phyloP scores from a whole-genome alignment of 768 basidiomycete species.

The Lentinula sp. region DNA sequence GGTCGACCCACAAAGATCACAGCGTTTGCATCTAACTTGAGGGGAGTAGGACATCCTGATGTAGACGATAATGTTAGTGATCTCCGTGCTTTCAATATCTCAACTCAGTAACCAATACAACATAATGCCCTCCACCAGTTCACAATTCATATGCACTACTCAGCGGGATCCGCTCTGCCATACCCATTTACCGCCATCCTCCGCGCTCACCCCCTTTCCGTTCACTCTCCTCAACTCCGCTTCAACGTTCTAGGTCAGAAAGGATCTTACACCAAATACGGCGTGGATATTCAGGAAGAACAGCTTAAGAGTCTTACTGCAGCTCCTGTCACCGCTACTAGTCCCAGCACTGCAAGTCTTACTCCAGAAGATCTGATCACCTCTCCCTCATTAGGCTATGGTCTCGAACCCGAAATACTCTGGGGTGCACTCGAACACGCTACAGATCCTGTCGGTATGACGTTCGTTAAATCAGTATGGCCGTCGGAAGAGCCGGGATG shows the following conservation, averaged over 20 bases:
- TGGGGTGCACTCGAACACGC: constrained; percentile 56
- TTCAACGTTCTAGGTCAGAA: constrained; percentile 67
- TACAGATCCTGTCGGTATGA: constrained; percentile 39
- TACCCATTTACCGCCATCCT: constrained; percentile 64
- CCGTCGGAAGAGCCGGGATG: constrained; percentile 52
- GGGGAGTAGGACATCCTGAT: constrained; percentile 56
- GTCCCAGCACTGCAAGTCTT: constrained; percentile 32
- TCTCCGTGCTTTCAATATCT: background rate
- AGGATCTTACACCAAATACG: constrained; percentile 71
- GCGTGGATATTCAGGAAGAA: constrained; percentile 75
- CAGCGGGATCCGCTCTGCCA: constrained; percentile 27
- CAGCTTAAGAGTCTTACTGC: constrained; percentile 53
- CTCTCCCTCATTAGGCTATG: constrained; percentile 33
- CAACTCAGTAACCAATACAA: background rate
- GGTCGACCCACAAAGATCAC: constrained; percentile 67
- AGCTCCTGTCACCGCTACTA: constrained; percentile 36
- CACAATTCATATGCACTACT: constrained; percentile 48
- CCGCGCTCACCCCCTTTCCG: constrained; percentile 65
- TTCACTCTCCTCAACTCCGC: constrained; percentile 58
- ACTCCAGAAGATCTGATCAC: constrained; percentile 27
- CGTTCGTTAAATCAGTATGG: constrained; percentile 43
- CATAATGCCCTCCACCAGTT: constrained; percentile 27
- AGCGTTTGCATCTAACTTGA: constrained; percentile 63
- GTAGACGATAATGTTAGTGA: constrained; percentile 60
- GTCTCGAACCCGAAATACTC: constrained; percentile 55